These are phyloP conservation scores for Alisma plantagoaquatica DNA, from an alignment of 106 monocot genomes.

Conservation along the genomic window DNA sequence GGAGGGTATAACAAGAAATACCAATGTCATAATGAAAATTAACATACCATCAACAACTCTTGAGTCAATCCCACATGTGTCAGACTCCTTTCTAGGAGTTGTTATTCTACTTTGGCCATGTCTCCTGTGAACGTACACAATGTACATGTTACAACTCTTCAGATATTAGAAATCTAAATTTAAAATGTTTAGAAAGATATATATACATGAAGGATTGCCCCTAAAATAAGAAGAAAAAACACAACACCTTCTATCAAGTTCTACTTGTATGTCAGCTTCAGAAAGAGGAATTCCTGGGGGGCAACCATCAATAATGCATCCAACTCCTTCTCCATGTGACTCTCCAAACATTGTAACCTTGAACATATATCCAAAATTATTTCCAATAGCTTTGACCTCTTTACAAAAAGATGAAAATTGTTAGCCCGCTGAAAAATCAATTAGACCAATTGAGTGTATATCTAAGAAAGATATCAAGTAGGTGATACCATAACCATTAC, in stretches of 20 bases:
- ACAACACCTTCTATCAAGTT: slow-evolving; percentile 80
- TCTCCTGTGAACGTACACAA: slow-evolving; percentile 61
- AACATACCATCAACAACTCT: slow-evolving; percentile 57
- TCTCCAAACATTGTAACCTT: slow-evolving; percentile 84
- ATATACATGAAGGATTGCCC: no score
- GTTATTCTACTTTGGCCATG: slow-evolving; percentile 98
- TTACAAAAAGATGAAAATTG: not conserved
- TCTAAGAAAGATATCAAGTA: no score
- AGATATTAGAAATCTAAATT: no score
- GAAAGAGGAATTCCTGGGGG: slow-evolving; percentile 77
- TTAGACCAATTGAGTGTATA: no score
- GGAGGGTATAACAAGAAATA: no score
- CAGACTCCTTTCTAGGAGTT: slow-evolving; percentile 96
- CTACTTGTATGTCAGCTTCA: slow-evolving; percentile 79
- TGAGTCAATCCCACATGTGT: slow-evolving; percentile 83
- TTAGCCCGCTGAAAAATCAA: no score
- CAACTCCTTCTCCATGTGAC: slow-evolving; percentile 95
- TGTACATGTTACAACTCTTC: no score
- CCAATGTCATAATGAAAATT: no score
- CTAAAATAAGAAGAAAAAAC: no score
- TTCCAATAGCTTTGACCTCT: slow-evolving; percentile 74
- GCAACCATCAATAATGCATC: slow-evolving; percentile 90
- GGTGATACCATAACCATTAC: not conserved
- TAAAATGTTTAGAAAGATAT: no score
- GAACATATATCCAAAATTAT: slow-evolving; percentile 71